Evolutionary conservation across 2,329 filamentous ascomycete species (phyloP).

Genomic region (Ophiosphaerella herpotricha): DNA sequence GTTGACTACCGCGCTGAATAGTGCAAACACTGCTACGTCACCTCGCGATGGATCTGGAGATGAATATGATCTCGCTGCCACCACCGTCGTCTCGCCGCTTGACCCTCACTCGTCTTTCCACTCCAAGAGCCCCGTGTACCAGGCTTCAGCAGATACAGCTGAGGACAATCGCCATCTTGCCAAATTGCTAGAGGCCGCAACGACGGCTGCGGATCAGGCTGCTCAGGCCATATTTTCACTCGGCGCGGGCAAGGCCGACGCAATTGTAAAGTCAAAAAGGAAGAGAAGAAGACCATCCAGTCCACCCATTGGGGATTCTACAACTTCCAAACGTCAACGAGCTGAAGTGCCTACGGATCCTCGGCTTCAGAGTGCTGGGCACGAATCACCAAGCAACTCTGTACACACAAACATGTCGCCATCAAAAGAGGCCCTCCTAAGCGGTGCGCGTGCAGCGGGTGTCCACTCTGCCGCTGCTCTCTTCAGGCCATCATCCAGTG

Average conservation of each 20-base stretch:
- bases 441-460: constrained; percentile 55
- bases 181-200: constrained; percentile 44
- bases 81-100: constrained; percentile 15
- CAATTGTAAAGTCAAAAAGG: constrained; percentile 15
- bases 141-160: constrained; percentile 16
- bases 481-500: constrained; percentile 50
- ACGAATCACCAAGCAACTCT: constrained; percentile 1
- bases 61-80: constrained; percentile 25
- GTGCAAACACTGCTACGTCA: constrained; percentile 25
- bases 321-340: constrained; percentile 26
- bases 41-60: constrained; percentile 22
- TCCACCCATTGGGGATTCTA: constrained; percentile 7
- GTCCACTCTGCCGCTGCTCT: constrained; percentile 59
- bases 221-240: constrained; percentile 18
- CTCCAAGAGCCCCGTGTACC: constrained; percentile 17
- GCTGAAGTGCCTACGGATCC: constrained; percentile 21
- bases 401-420: constrained; percentile 15
- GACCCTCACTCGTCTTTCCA: constrained; percentile 21
- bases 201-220: constrained; percentile 38
- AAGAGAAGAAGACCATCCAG: constrained; percentile 34
- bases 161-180: constrained; percentile 41
- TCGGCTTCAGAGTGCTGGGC: constrained; percentile 10
- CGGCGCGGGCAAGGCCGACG: neutral
- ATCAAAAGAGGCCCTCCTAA: constrained; percentile 22
- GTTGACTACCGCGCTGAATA: constrained; percentile 24